phyloP scores from a whole-genome alignment of 148 eudicot genomes.

The Persicaria maculosa region DNA sequence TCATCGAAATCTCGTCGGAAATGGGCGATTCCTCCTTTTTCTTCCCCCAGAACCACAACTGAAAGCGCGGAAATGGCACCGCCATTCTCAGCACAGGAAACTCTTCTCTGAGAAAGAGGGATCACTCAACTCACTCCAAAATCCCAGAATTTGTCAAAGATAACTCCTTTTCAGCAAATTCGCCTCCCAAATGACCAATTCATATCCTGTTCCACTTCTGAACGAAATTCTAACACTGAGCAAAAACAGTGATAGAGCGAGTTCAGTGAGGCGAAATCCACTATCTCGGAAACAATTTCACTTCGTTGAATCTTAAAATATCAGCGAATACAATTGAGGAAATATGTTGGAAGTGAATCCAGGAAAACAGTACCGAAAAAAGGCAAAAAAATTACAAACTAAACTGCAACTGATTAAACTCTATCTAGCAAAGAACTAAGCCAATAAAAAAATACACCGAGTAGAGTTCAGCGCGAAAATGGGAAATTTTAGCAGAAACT shows the following conservation, averaged over 20 bases:
- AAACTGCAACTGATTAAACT: too few species aligned
- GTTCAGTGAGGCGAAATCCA: not conserved
- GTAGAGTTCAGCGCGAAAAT: not conserved
- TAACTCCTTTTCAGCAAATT: not conserved
- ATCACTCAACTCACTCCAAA: not conserved
- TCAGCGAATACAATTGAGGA: not conserved
- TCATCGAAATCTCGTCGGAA: conserved; percentile 36
- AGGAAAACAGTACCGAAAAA: not conserved
- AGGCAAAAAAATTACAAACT: too few species aligned
- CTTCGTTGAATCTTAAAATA: not conserved
- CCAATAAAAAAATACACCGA: not conserved
- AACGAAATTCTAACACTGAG: not conserved
- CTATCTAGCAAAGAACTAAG: too few species aligned
- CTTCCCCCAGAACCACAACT: conserved; percentile 31
- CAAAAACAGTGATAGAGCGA: not conserved
- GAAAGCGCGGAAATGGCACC: conserved; percentile 6
- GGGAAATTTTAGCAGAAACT: not conserved
- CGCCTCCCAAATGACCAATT: not conserved
- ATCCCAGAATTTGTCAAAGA: not conserved
- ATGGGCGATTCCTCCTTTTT: conserved; percentile 37
- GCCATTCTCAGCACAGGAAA: not conserved
- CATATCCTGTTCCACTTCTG: not conserved
- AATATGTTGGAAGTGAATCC: not conserved
- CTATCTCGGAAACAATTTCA: not conserved
- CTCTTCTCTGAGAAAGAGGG: not conserved